Evolutionary conservation across 2,329 filamentous ascomycete species (phyloP).

Genomic region (Epichloe gansuensis): DNA sequence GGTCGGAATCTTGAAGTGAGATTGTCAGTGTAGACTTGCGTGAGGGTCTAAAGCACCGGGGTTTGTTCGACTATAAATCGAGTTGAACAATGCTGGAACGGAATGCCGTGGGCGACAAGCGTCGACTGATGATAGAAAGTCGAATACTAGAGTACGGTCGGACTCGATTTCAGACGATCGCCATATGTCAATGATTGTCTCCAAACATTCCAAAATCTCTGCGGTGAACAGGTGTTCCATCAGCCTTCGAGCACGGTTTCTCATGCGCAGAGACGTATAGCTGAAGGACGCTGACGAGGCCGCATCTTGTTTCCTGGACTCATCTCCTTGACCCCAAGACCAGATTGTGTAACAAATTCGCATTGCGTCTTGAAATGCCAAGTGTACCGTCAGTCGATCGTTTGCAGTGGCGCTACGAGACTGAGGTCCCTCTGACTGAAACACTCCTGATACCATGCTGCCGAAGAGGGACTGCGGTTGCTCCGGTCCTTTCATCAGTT

Average conservation of each 20-base stretch:
- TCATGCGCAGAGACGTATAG: slow-evolving; percentile 83
- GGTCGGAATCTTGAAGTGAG: slow-evolving; percentile 67
- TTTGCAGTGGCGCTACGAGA: slow-evolving; percentile 81
- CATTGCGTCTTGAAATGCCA: slow-evolving; percentile 96
- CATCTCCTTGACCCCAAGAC: slow-evolving; percentile 71
- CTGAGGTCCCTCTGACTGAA: slow-evolving; percentile 64
- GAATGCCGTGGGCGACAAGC: slow-evolving; percentile 84
- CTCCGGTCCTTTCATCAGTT: slow-evolving; percentile 64
- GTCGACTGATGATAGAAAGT: slow-evolving; percentile 80
- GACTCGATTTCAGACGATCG: slow-evolving; percentile 36
- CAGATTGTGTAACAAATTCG: slow-evolving; percentile 87
- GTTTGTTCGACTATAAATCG: slow-evolving; percentile 89
- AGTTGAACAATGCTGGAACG: slow-evolving; percentile 88
- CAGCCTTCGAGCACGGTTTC: slow-evolving; percentile 75
- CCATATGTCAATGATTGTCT: slow-evolving; percentile 84
- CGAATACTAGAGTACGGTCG: slow-evolving; percentile 57
- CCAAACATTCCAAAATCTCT: slow-evolving; percentile 84
- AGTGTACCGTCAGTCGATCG: slow-evolving; percentile 78
- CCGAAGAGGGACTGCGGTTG: slow-evolving; percentile 82
- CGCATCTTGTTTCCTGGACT: slow-evolving; percentile 46
- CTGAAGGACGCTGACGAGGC: slow-evolving; percentile 70
- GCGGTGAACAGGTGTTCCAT: slow-evolving; percentile 88
- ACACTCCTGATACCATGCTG: slow-evolving; percentile 87
- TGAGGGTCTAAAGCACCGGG: slow-evolving; percentile 61
- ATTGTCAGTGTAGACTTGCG: slow-evolving; percentile 84